A percentile compares a stretch with the other conserved stretches of the same genome.
phyloP scores from a whole-genome alignment of 164 flowering plant species.

The Litsea cubeba region DNA sequence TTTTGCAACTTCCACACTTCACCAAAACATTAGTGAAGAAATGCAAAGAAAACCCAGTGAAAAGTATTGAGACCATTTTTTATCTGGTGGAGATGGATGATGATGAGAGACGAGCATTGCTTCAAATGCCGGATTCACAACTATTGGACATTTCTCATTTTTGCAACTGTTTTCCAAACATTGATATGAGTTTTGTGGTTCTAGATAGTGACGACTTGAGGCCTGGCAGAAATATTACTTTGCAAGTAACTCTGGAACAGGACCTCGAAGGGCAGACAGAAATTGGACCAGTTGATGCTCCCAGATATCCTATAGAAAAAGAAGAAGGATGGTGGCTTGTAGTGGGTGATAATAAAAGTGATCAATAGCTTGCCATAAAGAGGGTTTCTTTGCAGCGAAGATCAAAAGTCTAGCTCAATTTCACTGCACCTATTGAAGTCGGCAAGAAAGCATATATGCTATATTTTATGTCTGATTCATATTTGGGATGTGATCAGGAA shows the following conservation, averaged over 20 bases:
- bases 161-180: constrained; percentile 89
- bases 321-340: constrained; percentile 99
- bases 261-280: constrained; percentile 76
- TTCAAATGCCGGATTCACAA: constrained; percentile 78
- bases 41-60: constrained; percentile 81
- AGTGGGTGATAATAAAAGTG: constrained; percentile 73
- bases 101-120: constrained; percentile 71
- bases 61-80: constrained; percentile 77
- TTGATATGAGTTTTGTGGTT: constrained; percentile 73
- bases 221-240: constrained; percentile 37
- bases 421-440: constrained; percentile 68
- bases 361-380: constrained; percentile 84
- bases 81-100: constrained; percentile 95
- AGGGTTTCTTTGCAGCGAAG: constrained; percentile 74
- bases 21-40: constrained; percentile 80
- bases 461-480: constrained; percentile 17
- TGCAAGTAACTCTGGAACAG: constrained; percentile 70
- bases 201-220: constrained; percentile 44
- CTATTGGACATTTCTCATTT: constrained; percentile 72
- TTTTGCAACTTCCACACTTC: constrained; percentile 94
- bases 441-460: constrained; percentile 66
- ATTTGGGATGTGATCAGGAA: background rate
- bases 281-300: constrained; percentile 79
- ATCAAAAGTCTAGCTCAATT: constrained; percentile 69
- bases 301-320: constrained; percentile 77